Evolutionary conservation across 2,329 filamentous ascomycete species (phyloP).

Genomic region (Colletotrichum falcatum): DNA sequence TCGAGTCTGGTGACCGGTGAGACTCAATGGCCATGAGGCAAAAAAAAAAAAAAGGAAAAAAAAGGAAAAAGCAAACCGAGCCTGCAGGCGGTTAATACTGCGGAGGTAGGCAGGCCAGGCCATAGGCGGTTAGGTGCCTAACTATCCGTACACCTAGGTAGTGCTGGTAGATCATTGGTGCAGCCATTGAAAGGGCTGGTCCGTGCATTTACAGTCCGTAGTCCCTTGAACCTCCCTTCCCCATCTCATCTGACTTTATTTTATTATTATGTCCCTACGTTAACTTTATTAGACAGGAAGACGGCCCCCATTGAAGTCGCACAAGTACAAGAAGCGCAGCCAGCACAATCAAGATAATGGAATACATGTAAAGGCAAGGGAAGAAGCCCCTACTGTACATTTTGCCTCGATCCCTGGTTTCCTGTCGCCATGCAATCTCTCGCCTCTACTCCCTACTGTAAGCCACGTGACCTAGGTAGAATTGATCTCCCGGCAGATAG

Average conservation of each 20-base stretch:
- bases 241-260: background rate
- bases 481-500: conserved; percentile 28
- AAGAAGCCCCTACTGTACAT: background rate
- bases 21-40: conserved; percentile 14
- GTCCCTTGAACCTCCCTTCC: background rate
- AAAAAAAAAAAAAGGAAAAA: conserved; percentile 8
- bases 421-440: background rate
- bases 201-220: background rate
- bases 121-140: background rate
- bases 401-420: background rate
- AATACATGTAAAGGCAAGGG: background rate
- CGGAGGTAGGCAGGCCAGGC: background rate
- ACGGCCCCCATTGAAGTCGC: no score
- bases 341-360: background rate
- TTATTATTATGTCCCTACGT: background rate
- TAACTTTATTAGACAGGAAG: background rate
- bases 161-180: no score
- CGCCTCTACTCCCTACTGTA: background rate
- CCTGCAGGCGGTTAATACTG: conserved; percentile 1
- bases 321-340: no score
- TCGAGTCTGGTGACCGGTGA: conserved; percentile 23
- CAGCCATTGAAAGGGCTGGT: background rate
- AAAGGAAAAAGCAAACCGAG: no score
- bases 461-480: conserved; percentile 24
- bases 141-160: no score